These are phyloP conservation scores for Rubroboletus satanas DNA, from an alignment of 768 basidiomycete species.

Conservation along the genomic window DNA sequence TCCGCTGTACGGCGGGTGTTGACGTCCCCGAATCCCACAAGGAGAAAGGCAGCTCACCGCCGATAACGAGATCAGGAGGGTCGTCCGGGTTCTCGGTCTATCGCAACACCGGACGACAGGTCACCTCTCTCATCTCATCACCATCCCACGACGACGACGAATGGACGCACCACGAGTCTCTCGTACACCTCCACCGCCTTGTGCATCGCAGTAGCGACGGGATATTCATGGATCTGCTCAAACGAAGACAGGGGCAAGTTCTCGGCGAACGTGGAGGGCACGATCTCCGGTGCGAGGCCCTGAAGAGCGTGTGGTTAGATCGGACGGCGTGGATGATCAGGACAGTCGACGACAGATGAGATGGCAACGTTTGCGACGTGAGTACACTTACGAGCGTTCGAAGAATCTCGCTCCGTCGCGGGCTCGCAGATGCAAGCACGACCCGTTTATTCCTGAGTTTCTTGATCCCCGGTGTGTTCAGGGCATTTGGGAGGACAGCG, in stretches of 20 bases:
- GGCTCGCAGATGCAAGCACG: constrained; percentile 83
- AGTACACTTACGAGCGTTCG: constrained; percentile 57
- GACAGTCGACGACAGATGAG: background rate
- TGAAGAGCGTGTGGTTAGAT: constrained; percentile 14
- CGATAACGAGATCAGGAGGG: constrained; percentile 76
- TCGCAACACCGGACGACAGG: background rate
- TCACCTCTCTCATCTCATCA: background rate
- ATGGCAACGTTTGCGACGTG: background rate
- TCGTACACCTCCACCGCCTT: constrained; percentile 88
- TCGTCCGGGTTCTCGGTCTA: constrained; percentile 58
- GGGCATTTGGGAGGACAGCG: constrained; percentile 57
- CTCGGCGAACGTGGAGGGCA: constrained; percentile 80
- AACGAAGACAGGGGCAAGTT: constrained; percentile 65
- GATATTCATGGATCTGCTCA: constrained; percentile 68
- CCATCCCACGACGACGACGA: background rate
- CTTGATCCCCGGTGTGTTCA: constrained; percentile 55
- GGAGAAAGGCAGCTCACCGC: constrained; percentile 39
- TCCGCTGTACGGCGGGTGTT: constrained; percentile 62
- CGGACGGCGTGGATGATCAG: background rate
- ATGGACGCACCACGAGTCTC: constrained; percentile 57
- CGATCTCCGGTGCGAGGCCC: constrained; percentile 66
- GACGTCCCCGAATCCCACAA: background rate
- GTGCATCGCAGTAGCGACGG: constrained; percentile 69
- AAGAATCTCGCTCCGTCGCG: constrained; percentile 81
- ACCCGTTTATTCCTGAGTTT: constrained; percentile 75